A percentile compares a stretch with the other conserved stretches of the same genome.
phyloP scores from a whole-genome alignment of 2,329 filamentous ascomycete species.

The Alternaria infectoria region DNA sequence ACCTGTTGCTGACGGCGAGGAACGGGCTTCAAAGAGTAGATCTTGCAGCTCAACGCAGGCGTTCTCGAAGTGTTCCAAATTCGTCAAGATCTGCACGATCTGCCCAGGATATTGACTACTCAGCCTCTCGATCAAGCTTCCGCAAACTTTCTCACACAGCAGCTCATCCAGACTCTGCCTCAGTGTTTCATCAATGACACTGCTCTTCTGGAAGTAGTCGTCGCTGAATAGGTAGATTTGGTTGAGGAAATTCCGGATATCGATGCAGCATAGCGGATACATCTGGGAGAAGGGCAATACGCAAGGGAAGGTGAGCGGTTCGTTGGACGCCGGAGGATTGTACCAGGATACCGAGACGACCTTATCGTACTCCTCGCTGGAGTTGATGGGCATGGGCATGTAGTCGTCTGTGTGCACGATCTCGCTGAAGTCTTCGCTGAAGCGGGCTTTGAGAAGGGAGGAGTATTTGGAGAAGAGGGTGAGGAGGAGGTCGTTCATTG shows the following conservation, averaged over 20 bases:
- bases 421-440: conserved; percentile 95
- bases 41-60: conserved; percentile 90
- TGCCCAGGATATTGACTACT: conserved; percentile 94
- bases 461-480: conserved; percentile 93
- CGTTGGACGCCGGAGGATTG: conserved; percentile 58
- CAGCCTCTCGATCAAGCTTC: conserved; percentile 84
- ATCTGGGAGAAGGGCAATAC: conserved; percentile 98
- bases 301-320: conserved; percentile 81
- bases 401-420: conserved; percentile 93
- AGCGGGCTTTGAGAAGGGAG: conserved; percentile 85
- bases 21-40: conserved; percentile 82
- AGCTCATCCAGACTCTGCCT: conserved; percentile 90
- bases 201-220: conserved; percentile 91
- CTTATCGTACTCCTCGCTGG: conserved; percentile 89
- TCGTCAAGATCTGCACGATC: conserved; percentile 98
- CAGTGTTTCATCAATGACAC: conserved; percentile 88
- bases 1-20: conserved; percentile 79
- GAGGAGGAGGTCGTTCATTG: conserved; percentile 84
- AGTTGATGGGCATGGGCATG: conserved; percentile 98
- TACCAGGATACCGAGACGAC: conserved; percentile 98
- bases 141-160: conserved; percentile 90
- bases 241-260: conserved; percentile 96
- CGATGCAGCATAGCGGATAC: conserved; percentile 98
- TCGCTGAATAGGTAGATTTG: conserved; percentile 98
- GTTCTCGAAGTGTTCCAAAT: conserved; percentile 94